These are phyloP conservation scores for Colletotrichum tamarilloi DNA, from an alignment of 2,329 filamentous ascomycete species.

Conservation along the genomic window DNA sequence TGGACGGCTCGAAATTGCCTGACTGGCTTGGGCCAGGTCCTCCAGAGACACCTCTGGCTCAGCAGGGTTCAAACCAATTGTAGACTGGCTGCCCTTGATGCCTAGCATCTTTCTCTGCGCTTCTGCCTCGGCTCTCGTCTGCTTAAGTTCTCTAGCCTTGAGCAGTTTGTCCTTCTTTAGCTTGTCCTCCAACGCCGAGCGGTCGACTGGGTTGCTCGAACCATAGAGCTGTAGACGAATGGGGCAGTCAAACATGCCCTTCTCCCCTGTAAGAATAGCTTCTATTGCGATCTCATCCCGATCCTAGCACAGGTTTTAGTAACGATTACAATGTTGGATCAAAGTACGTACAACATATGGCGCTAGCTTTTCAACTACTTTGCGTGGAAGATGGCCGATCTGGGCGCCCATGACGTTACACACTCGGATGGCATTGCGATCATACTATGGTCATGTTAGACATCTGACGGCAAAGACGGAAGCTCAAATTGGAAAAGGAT, in stretches of 20 bases:
- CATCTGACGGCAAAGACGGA: not conserved
- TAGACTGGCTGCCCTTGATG: slow-evolving; percentile 51
- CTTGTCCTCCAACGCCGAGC: slow-evolving; percentile 65
- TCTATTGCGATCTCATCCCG: slow-evolving; percentile 72
- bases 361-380: slow-evolving; percentile 76
- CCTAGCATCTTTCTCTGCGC: slow-evolving; percentile 58
- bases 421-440: slow-evolving; percentile 81
- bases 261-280: slow-evolving; percentile 74
- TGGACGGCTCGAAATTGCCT: slow-evolving; percentile 74
- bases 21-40: slow-evolving; percentile 73
- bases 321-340: not conserved
- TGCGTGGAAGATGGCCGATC: slow-evolving; percentile 81
- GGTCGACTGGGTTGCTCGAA: slow-evolving; percentile 64
- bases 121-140: slow-evolving; percentile 64
- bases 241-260: slow-evolving; percentile 77
- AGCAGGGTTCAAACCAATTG: slow-evolving; percentile 47
- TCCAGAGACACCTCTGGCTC: slow-evolving; percentile 63
- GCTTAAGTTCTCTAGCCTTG: slow-evolving; percentile 65
- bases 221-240: slow-evolving; percentile 77
- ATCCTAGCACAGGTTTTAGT: slow-evolving; percentile 55
- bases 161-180: slow-evolving; percentile 76
- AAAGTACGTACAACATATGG: slow-evolving; percentile 71
- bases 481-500: not conserved
- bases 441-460: slow-evolving; percentile 58
- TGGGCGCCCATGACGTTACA: slow-evolving; percentile 80